Evolutionary conservation across 2,329 filamentous ascomycete species (phyloP).

Genomic region (Zymoseptoria crescenta): DNA sequence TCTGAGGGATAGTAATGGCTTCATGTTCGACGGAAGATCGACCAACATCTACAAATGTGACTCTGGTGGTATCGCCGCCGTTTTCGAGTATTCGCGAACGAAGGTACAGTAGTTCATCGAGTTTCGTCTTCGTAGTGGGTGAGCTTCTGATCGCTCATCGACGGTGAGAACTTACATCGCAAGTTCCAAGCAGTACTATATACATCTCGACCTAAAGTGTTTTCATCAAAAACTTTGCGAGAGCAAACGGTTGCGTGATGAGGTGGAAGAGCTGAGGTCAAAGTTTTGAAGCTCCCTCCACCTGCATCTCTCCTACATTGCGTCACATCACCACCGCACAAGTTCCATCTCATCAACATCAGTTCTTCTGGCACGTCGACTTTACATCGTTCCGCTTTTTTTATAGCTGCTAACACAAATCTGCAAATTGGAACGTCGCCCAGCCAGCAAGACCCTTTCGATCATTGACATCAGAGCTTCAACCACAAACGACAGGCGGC

Average conservation of each 20-base stretch:
- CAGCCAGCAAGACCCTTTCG: too few relatives aligned
- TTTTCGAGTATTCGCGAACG: conserved; percentile 38
- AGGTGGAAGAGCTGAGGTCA: neutral
- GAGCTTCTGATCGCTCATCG: neutral
- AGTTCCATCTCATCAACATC: neutral
- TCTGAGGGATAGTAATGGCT: conserved; percentile 42
- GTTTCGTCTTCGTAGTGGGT: conserved; percentile 43
- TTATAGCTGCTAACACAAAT: neutral
- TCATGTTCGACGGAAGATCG: conserved; percentile 36
- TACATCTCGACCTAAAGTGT: conserved; percentile 20
- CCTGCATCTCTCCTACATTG: conserved; percentile 2
- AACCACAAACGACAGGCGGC: neutral
- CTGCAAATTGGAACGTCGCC: too few relatives aligned
- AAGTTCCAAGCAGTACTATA: conserved; percentile 54
- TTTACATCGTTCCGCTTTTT: too few relatives aligned
- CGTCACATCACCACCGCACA: conserved; percentile 5
- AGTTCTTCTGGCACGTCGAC: too few relatives aligned
- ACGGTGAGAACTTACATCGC: conserved; percentile 35
- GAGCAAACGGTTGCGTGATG: neutral
- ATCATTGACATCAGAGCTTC: neutral
- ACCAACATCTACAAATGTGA: conserved; percentile 51
- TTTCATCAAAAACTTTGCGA: neutral
- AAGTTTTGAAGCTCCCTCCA: too few relatives aligned
- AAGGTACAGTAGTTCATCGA: conserved; percentile 51
- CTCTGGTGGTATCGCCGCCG: conserved; percentile 23